These are phyloP conservation scores for Lactarius tabidus DNA, from an alignment of 768 basidiomycete genomes.

Conservation along the genomic window DNA sequence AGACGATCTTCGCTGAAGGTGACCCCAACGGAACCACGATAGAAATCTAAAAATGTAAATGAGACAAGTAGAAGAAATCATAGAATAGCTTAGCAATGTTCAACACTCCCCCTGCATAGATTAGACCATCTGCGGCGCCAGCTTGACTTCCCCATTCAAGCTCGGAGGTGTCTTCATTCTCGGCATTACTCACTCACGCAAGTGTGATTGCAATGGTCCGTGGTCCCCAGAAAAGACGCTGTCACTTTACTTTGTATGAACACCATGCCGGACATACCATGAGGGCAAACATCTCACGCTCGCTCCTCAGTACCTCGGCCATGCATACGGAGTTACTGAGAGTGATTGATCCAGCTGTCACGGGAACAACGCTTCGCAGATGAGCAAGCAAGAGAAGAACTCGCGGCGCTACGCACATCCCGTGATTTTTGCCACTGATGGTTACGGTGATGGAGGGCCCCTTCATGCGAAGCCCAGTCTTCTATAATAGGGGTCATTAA, in stretches of 20 bases:
- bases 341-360: not conserved
- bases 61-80: not conserved
- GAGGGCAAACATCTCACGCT: not conserved
- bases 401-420: not conserved
- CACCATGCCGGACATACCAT: not conserved
- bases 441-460: not conserved
- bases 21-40: not conserved
- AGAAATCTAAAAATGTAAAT: not conserved
- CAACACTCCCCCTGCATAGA: not conserved
- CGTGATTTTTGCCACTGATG: not conserved
- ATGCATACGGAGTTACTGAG: not conserved
- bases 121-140: not conserved
- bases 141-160: not conserved
- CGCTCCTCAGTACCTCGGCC: not conserved
- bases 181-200: not conserved
- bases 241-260: constrained; percentile 8
- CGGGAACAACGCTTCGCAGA: not conserved
- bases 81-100: not conserved
- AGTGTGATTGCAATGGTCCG: not conserved
- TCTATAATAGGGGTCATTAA: not conserved
- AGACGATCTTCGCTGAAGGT: not conserved
- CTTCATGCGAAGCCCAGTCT: not conserved
- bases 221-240: not conserved
- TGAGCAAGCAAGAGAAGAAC: not conserved
- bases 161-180: not conserved